Conservation (phyloP, 2,329 filamentous ascomycete genomes). For the Epichloe baconii region DNA sequence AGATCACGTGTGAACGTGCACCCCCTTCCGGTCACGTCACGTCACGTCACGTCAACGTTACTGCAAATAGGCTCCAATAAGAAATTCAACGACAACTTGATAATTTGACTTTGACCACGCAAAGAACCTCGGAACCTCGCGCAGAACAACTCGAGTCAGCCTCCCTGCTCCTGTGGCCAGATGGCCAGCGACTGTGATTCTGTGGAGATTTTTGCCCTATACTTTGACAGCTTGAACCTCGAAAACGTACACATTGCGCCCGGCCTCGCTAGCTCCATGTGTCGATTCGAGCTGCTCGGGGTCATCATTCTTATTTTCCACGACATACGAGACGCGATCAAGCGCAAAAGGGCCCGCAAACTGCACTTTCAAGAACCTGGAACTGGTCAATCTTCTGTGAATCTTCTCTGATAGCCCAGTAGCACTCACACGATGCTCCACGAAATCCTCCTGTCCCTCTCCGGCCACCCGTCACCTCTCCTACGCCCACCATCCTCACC, state of each 20-base stretch:
- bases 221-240: background rate
- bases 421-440: conserved; percentile 60
- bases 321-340: conserved; percentile 28
- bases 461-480: conserved; percentile 82
- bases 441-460: conserved; percentile 93
- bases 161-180: background rate
- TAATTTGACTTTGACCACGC: background rate
- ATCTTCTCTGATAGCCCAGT: background rate
- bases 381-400: conserved; percentile 3
- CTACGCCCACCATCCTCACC: conserved; percentile 43
- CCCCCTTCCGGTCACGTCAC: background rate
- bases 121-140: background rate
- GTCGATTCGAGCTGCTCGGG: conserved; percentile 40
- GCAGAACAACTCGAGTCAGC: background rate
- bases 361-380: conserved; percentile 7
- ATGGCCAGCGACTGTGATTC: background rate
- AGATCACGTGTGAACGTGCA: conserved; percentile 3
- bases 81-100: background rate
- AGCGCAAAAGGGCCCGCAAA: conserved; percentile 19
- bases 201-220: no score
- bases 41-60: background rate
- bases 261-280: conserved; percentile 25
- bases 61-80: background rate
- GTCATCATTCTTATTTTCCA: conserved; percentile 34
- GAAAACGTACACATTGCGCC: background rate